These are phyloP conservation scores for Leccinum angustisporum DNA, from an alignment of 1,284 basidiomycete species.

Conservation along the genomic window DNA sequence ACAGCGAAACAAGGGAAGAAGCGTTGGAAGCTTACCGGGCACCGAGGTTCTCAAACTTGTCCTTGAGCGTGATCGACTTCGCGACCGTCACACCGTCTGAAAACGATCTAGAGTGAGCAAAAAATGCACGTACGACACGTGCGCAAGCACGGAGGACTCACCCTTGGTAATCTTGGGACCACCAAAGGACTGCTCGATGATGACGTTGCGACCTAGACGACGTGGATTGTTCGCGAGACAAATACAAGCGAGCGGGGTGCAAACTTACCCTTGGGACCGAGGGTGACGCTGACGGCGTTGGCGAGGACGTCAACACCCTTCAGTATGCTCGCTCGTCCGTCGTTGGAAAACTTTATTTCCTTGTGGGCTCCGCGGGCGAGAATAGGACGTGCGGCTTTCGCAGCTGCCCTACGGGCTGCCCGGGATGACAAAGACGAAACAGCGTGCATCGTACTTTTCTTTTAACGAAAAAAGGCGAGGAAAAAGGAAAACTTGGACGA, in stretches of 20 bases:
- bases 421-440: conserved; percentile 42
- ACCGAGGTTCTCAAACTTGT: conserved; percentile 99
- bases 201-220: conserved; percentile 85
- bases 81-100: conserved; percentile 97
- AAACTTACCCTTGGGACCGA: conserved; percentile 87
- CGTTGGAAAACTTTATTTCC: conserved; percentile 97
- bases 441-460: conserved; percentile 23
- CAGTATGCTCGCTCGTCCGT: conserved; percentile 91
- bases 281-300: conserved; percentile 92
- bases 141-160: conserved; percentile 32
- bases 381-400: conserved; percentile 40
- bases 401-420: conserved; percentile 49
- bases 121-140: neutral
- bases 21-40: conserved; percentile 69
- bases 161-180: conserved; percentile 98
- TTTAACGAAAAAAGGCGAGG: neutral
- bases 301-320: conserved; percentile 96
- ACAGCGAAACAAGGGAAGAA: neutral
- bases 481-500: neutral
- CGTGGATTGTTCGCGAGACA: conserved; percentile 12
- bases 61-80: conserved; percentile 91
- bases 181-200: conserved; percentile 97
- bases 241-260: neutral
- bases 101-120: neutral
- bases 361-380: conserved; percentile 82